Percentiles rank a stretch among this genome's conserved stretches.
phyloP scores from a whole-genome alignment of 257 asterid genomes.

The Salvia rosmarinus region DNA sequence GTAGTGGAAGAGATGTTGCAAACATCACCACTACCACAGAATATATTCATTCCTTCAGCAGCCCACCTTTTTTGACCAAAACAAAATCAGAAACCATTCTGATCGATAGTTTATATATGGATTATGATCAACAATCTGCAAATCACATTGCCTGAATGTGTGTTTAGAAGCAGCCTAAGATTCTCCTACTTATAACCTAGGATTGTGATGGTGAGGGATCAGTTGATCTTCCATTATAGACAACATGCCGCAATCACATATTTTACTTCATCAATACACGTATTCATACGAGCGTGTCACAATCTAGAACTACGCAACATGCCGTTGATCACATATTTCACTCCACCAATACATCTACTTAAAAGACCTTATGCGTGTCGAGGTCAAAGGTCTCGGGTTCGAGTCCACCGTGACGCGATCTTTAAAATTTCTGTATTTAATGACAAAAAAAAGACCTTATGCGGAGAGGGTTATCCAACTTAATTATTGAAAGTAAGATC shows the following conservation, averaged over 20 bases:
- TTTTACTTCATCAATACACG: neutral
- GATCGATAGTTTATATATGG: neutral
- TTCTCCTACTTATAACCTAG: constrained; percentile 30
- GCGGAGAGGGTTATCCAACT: no score
- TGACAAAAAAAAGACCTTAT: no score
- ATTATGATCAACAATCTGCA: constrained; percentile 36
- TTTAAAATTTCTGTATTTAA: no score
- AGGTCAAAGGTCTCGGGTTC: no score
- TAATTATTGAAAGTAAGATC: no score
- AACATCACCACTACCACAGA: constrained; percentile 33
- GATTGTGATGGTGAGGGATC: constrained; percentile 3
- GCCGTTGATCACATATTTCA: no score
- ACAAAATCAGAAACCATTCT: constrained; percentile 26
- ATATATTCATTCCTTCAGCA: constrained; percentile 45
- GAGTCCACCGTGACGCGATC: no score
- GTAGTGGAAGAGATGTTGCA: constrained; percentile 38
- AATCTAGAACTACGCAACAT: no score
- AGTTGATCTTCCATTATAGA: constrained; percentile 19
- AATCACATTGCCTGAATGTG: constrained; percentile 35
- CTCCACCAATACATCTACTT: no score
- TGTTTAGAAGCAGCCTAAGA: constrained; percentile 26
- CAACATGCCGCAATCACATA: neutral
- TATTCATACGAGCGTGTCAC: no score
- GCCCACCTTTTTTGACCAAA: constrained; percentile 50
- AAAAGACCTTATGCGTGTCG: no score